Evolutionary conservation across 805 yeast species (phyloP), one percentile per base, ranked within the genome.

Genomic region (Lachancea lanzarotensis): DNA sequence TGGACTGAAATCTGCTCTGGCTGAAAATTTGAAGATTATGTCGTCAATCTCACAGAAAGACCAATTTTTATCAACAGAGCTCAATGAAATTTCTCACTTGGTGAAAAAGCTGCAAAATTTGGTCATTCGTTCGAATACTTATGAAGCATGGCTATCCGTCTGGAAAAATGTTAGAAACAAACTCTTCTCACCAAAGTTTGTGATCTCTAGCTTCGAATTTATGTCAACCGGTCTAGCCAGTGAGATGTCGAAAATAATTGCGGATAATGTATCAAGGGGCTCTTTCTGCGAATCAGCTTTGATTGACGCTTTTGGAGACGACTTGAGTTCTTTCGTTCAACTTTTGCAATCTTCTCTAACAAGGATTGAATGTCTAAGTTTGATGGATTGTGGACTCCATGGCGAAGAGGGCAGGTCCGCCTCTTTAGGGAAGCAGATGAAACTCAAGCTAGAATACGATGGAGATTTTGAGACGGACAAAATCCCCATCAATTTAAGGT

Each of bases 281-380:
- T 56, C 67, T n/a, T 56, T 56, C 13, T 69, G 78, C 32, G 62
- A 68, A 49, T 55, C 52, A 18, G 66, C 81, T 2, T 81, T 85
- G 51, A 56, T 72, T 29, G 54, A 63, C 41, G 61, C 66, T 35
- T 59, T 63, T 52, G 52, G 55, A 5, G 69, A 66, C 22, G 59
- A 56, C 2, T 55, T 79, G 35, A 66, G 65, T 5, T 55, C 68
- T 2, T 64, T 86, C 18, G 73, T 86, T 1, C 63, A 65, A 3
- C 78, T 81, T 48, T 65, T 88, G 15, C 93, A 87, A 49, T 89
- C 84, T 45, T 78, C 86, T 0, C 63, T 88, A 18, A 78, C 86
- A 1, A 72, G 95, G 53, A 71, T 79, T 0, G 96, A 89, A 59
- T 69, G 82, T 0, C 85, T 88, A 59, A 83, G 79, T 34, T 77